Percentiles rank a stretch among this genome's conserved stretches.
phyloP scores from a whole-genome alignment of 208 protist genomes.

The Endotrypanum monterogeii region DNA sequence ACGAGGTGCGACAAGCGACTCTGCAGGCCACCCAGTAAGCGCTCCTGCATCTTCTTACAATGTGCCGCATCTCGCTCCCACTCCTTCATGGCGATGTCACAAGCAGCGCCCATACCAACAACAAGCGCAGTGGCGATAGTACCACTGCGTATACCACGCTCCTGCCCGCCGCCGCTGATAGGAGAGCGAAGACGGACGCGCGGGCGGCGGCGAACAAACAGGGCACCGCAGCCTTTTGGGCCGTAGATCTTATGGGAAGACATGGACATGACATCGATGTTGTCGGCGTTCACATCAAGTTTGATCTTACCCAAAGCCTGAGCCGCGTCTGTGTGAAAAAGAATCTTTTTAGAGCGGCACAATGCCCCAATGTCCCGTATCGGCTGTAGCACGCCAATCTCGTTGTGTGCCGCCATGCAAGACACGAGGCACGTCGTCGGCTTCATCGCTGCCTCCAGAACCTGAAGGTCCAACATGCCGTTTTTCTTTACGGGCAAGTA shows the following conservation, averaged over 20 bases:
- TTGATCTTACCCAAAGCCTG: constrained; percentile 98
- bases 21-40: constrained; percentile 89
- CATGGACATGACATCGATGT: constrained; percentile 98
- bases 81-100: constrained; percentile 88
- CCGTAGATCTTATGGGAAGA: constrained; percentile 99
- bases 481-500: constrained; percentile 98
- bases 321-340: constrained; percentile 98
- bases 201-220: constrained; percentile 93
- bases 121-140: constrained; percentile 94
- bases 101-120: constrained; percentile 96
- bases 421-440: constrained; percentile 97
- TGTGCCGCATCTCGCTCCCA: constrained; percentile 94
- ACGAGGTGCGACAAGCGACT: constrained; percentile 83
- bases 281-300: constrained; percentile 96
- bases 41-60: constrained; percentile 77
- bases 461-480: constrained; percentile 96
- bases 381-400: constrained; percentile 99
- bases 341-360: constrained; percentile 93
- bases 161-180: constrained; percentile 99
- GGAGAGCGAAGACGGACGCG: constrained; percentile 97
- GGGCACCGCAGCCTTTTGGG: constrained; percentile 94
- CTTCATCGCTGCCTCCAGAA: constrained; percentile 92
- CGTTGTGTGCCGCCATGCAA: constrained; percentile 99
- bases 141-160: constrained; percentile 95
- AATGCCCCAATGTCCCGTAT: constrained; percentile 96